phyloP scores from a whole-genome alignment of 345 rosid genomes.

The Populus alba region DNA sequence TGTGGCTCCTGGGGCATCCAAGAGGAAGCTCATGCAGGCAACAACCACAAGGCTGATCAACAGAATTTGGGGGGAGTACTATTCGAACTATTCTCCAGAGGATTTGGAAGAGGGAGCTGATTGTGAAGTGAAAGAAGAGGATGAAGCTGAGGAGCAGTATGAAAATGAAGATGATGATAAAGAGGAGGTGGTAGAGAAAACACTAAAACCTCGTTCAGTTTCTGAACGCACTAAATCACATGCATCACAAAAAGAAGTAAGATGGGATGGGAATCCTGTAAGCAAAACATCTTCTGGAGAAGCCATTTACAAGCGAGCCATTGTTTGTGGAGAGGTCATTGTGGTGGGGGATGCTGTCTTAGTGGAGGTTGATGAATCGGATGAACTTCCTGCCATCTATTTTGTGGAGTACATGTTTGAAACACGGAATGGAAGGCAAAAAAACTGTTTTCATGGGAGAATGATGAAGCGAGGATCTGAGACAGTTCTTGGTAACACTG shows the following conservation, averaged over 20 bases:
- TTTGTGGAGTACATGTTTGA: constrained; percentile 32
- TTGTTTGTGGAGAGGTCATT: constrained; percentile 24
- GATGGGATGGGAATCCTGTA: constrained; percentile 25
- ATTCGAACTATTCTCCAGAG: constrained; percentile 42
- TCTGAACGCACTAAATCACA: constrained; percentile 4
- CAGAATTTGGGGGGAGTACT: constrained; percentile 84
- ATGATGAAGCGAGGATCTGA: constrained; percentile 21
- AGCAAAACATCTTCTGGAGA: constrained; percentile 18
- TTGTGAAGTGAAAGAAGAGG: constrained; percentile 21
- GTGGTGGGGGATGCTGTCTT: constrained; percentile 20
- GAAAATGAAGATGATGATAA: constrained; percentile 28
- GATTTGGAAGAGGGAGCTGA: constrained; percentile 8
- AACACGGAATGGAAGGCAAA: constrained; percentile 21
- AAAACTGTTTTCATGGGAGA: constrained; percentile 33
- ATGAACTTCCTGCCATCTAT: constrained; percentile 21
- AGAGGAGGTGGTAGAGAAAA: constrained; percentile 20
- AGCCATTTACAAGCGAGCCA: constrained; percentile 16
- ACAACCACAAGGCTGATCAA: constrained; percentile 74
- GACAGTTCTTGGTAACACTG: constrained; percentile 32
- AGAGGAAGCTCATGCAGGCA: constrained; percentile 73
- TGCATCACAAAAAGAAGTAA: constrained; percentile 8
- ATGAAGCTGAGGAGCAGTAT: constrained; percentile 25
- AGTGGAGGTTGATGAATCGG: constrained; percentile 11
- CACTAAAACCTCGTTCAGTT: constrained; percentile 9
- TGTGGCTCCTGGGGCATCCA: constrained; percentile 42